phyloP scores from a whole-genome alignment of 2,329 filamentous ascomycete genomes.

The Aspergillus hiratsukae region DNA sequence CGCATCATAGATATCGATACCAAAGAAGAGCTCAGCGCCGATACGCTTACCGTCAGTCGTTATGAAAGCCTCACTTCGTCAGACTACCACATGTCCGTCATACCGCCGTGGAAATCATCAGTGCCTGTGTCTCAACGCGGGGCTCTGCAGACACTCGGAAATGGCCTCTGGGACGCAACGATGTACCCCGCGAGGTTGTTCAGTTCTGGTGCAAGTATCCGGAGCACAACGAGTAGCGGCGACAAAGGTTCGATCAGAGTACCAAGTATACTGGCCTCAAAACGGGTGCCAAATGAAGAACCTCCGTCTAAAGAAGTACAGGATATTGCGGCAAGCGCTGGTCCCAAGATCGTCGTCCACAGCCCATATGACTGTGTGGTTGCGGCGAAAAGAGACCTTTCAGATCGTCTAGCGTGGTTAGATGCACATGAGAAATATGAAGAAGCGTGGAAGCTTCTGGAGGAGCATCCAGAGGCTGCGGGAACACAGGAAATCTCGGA shows the following conservation, averaged over 20 bases:
- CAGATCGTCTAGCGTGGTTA: slow-evolving; percentile 83
- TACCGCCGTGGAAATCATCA: slow-evolving; percentile 70
- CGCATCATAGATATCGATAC: slow-evolving; percentile 84
- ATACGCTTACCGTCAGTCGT: slow-evolving; percentile 78
- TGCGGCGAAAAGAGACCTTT: slow-evolving; percentile 77
- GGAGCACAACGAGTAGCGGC: slow-evolving; percentile 50
- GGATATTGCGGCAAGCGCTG: slow-evolving; percentile 50
- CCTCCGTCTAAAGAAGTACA: slow-evolving; percentile 40
- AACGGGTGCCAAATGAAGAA: slow-evolving; percentile 44
- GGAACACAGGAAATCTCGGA: slow-evolving; percentile 37
- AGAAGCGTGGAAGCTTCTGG: slow-evolving; percentile 81
- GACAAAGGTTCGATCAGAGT: slow-evolving; percentile 54
- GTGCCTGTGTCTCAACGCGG: slow-evolving; percentile 63
- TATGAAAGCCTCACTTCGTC: slow-evolving; percentile 80
- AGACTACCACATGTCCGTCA: slow-evolving; percentile 84
- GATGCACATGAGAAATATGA: slow-evolving; percentile 75
- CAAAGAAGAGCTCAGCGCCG: slow-evolving; percentile 77
- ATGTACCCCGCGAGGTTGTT: slow-evolving; percentile 84
- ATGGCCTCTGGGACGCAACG: slow-evolving; percentile 81
- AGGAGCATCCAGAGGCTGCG: slow-evolving; percentile 75
- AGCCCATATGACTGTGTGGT: slow-evolving; percentile 97
- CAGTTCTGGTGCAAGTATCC: slow-evolving; percentile 76
- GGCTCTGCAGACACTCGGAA: slow-evolving; percentile 70
- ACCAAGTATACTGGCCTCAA: slow-evolving; percentile 51
- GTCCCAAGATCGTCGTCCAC: slow-evolving; percentile 85